These are phyloP conservation scores for Cyclocybe cylindracea DNA, from an alignment of 768 basidiomycete genomes.

Conservation along the genomic window DNA sequence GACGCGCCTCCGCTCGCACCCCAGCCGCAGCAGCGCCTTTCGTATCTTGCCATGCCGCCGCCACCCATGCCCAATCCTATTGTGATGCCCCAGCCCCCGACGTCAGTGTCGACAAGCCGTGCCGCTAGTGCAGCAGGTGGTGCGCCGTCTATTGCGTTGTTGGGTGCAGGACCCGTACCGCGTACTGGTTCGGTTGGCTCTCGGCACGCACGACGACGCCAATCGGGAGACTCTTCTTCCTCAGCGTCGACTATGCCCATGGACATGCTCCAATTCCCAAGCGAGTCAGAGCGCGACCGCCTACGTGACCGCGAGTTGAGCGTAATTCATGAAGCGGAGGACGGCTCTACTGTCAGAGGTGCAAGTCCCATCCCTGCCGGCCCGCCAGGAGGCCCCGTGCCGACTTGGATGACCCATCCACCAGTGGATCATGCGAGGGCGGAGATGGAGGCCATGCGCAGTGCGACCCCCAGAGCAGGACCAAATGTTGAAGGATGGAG, in stretches of 20 bases:
- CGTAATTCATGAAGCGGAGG: neutral
- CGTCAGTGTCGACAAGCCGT: too few relatives aligned
- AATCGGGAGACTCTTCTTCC: constrained; percentile 3
- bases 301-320: neutral
- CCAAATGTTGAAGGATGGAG: too few relatives aligned
- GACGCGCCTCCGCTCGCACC: too few relatives aligned
- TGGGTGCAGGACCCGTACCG: too few relatives aligned
- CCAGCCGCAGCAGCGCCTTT: too few relatives aligned
- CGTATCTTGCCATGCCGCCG: too few relatives aligned
- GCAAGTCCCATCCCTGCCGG: neutral
- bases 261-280: constrained; percentile 6
- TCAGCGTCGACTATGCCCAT: neutral
- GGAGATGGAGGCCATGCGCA: neutral
- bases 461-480: too few relatives aligned
- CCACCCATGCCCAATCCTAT: too few relatives aligned
- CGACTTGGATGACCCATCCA: constrained; percentile 3
- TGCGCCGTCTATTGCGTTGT: too few relatives aligned
- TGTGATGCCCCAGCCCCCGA: too few relatives aligned
- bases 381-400: neutral
- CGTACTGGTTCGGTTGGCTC: too few relatives aligned
- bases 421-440: constrained; percentile 1
- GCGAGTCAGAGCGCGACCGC: neutral
- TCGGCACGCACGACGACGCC: neutral
- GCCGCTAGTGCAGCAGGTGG: too few relatives aligned
- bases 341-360: neutral